Conservation (phyloP, 257 asterid species). For the Nicotiana sylvestris region DNA sequence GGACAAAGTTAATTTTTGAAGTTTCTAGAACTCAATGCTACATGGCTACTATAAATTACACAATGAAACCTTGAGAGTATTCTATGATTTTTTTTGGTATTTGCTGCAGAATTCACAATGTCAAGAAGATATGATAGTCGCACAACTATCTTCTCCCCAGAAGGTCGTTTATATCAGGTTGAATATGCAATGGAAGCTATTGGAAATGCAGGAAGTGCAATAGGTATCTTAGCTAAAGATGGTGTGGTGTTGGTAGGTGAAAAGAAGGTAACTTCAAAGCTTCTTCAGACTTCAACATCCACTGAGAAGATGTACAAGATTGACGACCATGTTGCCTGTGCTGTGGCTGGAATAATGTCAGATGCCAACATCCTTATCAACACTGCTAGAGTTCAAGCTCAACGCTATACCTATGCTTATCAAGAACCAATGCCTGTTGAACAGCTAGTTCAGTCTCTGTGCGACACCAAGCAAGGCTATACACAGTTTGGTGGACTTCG, state of each 20-base stretch:
- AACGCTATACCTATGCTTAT: slow-evolving; percentile 14
- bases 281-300: slow-evolving; percentile 19
- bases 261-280: slow-evolving; percentile 23
- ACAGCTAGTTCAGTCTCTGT: slow-evolving; percentile 20
- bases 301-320: slow-evolving; percentile 25
- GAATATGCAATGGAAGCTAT: slow-evolving; percentile 26
- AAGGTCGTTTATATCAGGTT: slow-evolving; percentile 22
- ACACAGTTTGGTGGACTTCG: slow-evolving; percentile 27
- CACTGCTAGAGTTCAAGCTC: slow-evolving; percentile 22
- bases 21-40: neutral
- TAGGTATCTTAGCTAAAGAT: slow-evolving; percentile 17
- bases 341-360: slow-evolving; percentile 23
- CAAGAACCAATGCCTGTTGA: slow-evolving; percentile 24
- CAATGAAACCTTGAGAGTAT: neutral
- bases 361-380: slow-evolving; percentile 22
- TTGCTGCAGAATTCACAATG: slow-evolving; percentile 11
- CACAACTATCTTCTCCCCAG: slow-evolving; percentile 24
- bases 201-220: slow-evolving; percentile 23
- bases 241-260: slow-evolving; percentile 19
- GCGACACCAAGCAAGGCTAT: slow-evolving; percentile 24
- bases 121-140: slow-evolving; percentile 19
- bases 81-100: neutral
- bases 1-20: neutral
- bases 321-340: slow-evolving; percentile 22
- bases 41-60: neutral